Evolutionary conservation across 2,329 filamentous ascomycete species (phyloP), one percentile per base, ranked within the genome.

Genomic region (Arachnopeziza araneosa): DNA sequence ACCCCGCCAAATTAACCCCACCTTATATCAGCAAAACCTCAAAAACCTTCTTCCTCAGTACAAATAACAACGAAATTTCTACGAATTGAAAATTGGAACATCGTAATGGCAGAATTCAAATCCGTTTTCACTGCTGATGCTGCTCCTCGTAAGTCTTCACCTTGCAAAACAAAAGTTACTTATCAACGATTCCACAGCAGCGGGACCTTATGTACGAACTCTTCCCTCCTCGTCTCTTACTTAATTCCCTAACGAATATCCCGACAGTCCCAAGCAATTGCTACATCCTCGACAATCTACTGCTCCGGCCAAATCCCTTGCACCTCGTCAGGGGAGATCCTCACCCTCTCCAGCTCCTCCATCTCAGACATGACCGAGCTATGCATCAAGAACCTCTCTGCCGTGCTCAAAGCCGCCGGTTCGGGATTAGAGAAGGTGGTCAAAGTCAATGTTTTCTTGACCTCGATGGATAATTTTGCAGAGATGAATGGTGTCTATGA

Each of bases 391-490:
- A 96, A 96, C 79, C 83, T 98, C 71, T 82, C 88, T 75, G 90
- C 90, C 51, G 92, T 99, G 59, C 85, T 99, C 57, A 84, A 87
- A 66, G 92, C 87, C 66, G 92, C 91, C 21, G 92, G 91, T 57
- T 93, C 89, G 26, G 83, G 82, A 58, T 82, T 99, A 63, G 76
- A 83, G 67, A 90, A 88, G 77, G 89, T 96, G 52, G 90, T 98
- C 76, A 97, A 97, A 83, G 90, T 93, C 72, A 91, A 87, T 74
- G 88, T 96, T 71, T 97, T 97, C 69, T 71, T 89, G 50, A 82
- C 81, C 0, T 79, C 79, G 59, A 89, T 89, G 85, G 76, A 80
- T 56, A 77, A 88, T 69, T 89, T 88, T 69, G 79, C 76, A 0
- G 74, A 75, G n/a, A 80, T 86, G 74, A 85, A 84, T 63, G 78